Base-by-base conservation (phyloP, 2,329 filamentous ascomycete species). In the Trichoderma atrobrunneum region DNA sequence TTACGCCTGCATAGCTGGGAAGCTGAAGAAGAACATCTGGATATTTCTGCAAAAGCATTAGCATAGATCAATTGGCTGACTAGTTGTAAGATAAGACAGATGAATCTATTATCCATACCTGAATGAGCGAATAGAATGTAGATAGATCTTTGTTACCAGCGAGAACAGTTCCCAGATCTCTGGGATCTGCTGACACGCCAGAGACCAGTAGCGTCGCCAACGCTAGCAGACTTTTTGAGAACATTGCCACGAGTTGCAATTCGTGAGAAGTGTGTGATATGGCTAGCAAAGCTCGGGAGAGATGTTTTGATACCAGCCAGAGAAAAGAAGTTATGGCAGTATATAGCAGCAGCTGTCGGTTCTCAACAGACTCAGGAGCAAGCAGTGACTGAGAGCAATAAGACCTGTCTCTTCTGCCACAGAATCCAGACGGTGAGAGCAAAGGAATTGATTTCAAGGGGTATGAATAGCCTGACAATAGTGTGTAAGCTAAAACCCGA, bases 11-110 rank as follows among this genome's bases (percentile, higher is more conserved):
- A 39, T 81, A 80, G 72, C 77, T 84, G 7, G 84, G 84, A 11
- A 86, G 74, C 70, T 85, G 80, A 6, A 85, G 77, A 2, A 86
- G 74, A 39, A 85, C 78, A 21, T 85, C 79, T 3, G 85, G 84
- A 68, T 84, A 85, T 81, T 84, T 83, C 84, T 85, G 26, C n/a
- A 34, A 11, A 18, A 10, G 2, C 56, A 16, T 68, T 68, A 68
- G 65, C 36, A 60, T 18, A 59, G 26, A 48, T 18, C 36, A 60
- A 32, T 28, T 59, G 28, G 8, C 48, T 56, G 11, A 24, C 16
- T 26, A 18, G 11, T 28, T 59, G 30, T n/a, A 39, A n/a, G 26
- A 43, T 43, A 43, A 43, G 39, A 43, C 1, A n/a, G 3, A 43
- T 43, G 39, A 43, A 43, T 43, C 39, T 43, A n/a, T n/a, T 43